A percentile compares a stretch with the other conserved stretches of the same genome.
These are phyloP conservation scores for Cystobasidium tubakii DNA, from an alignment of 768 basidiomycete species.

Conservation along the genomic window DNA sequence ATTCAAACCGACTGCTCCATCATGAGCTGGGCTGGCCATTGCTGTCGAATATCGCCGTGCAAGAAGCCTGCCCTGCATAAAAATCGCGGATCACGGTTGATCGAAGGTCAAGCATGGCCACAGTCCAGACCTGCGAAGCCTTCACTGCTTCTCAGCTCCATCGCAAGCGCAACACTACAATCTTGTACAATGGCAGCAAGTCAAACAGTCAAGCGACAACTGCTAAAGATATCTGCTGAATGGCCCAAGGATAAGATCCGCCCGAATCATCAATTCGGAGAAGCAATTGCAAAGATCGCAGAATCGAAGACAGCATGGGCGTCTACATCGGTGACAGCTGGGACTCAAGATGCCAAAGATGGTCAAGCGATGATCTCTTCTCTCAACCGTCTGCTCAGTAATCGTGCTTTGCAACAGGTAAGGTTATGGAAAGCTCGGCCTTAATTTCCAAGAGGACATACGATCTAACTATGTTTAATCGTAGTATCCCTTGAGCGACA, in stretches of 20 bases:
- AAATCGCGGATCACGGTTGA: not conserved
- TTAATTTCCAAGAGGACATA: not conserved
- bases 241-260: constrained; percentile 35
- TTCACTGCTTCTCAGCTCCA: not conserved
- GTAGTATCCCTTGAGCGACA: constrained; percentile 29
- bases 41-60: not conserved
- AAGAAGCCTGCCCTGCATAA: not conserved
- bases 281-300: constrained; percentile 28
- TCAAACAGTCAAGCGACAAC: constrained; percentile 27
- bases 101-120: not conserved
- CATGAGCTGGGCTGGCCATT: not conserved
- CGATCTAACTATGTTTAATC: not conserved
- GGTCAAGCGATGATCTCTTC: constrained; percentile 16
- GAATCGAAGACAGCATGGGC: constrained; percentile 20
- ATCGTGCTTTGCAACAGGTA: constrained; percentile 12
- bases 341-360: constrained; percentile 10
- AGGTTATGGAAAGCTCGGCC: not conserved
- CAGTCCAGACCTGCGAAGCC: not conserved
- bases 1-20: not conserved
- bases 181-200: constrained; percentile 2
- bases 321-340: constrained; percentile 4
- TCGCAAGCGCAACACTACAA: not conserved
- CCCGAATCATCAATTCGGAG: constrained; percentile 27
- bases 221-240: constrained; percentile 13
- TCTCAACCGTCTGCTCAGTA: constrained; percentile 1